Conservation (phyloP, 495 filamentous ascomycete species). For the Diplogelasinospora grovesii region DNA sequence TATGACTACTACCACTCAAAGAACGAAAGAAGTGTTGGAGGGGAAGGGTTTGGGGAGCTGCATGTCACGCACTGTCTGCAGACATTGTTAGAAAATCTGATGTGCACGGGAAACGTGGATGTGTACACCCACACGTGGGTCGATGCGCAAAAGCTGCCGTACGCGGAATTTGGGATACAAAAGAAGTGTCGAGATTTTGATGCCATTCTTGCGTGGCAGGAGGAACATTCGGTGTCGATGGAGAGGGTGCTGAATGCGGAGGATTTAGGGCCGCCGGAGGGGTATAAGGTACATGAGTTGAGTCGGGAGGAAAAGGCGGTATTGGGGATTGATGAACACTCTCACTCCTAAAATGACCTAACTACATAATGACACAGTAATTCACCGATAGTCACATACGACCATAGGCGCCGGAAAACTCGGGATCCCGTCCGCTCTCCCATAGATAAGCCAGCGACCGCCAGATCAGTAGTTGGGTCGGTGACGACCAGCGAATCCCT, state of each 20-base stretch:
- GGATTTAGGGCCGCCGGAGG: no score
- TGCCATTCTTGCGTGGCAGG: slow-evolving; percentile 2
- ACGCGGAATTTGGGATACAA: slow-evolving; percentile 3
- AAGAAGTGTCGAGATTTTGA: slow-evolving; percentile 5
- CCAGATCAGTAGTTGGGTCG: slow-evolving; percentile 38
- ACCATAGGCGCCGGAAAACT: slow-evolving; percentile 39
- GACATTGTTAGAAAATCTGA: neutral
- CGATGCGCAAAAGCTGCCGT: neutral
- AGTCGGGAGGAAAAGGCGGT: no score
- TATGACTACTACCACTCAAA: neutral
- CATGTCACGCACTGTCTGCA: slow-evolving; percentile 6
- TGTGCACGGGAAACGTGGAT: slow-evolving; percentile 6
- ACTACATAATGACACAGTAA: no score
- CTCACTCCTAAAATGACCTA: no score
- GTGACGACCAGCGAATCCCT: slow-evolving; percentile 30
- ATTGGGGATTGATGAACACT: no score
- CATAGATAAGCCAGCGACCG: slow-evolving; percentile 27
- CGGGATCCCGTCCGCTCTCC: slow-evolving; percentile 49
- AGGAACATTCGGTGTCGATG: neutral
- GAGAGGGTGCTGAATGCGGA: no score
- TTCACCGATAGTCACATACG: no score
- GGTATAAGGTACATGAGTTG: no score
- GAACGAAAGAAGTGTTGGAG: neutral
- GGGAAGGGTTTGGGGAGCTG: slow-evolving; percentile 2
- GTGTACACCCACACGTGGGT: neutral